Base-by-base conservation (phyloP, 2,329 filamentous ascomycete genomes). In the Hysterium pulicare region DNA sequence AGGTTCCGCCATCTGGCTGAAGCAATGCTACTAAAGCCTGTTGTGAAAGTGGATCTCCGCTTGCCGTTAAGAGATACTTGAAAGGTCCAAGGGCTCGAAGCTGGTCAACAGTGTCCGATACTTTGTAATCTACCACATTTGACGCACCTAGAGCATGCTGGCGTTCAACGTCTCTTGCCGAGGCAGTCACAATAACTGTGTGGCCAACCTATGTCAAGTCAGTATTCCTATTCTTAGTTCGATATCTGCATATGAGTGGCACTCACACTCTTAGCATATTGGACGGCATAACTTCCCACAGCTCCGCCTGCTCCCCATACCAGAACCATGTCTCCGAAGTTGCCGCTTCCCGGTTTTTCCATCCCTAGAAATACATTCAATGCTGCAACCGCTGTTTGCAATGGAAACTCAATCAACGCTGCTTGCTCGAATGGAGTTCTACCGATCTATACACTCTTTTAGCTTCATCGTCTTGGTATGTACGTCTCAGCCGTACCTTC, bases 231-330 rank as follows among this genome's bases (percentile, higher is more conserved):
- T n/a, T n/a, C n/a, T n/a, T n/a, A n/a, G n/a, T n/a, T n/a, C n/a
- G 9, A 34, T 34, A 19, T 45, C 33, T 17, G 28, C 22, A 30
- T 17, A 22, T 2, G 5, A 38, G 31, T 21, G 13, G 34, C 31
- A 50, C 52, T 45, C 36, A 56, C 56, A 36, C 45, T 49, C 31
- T 54, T 57, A 5, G 57, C 56, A 35, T 53, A 59, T 35, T 59
- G 53, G 0, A 54, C 53, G 11, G 54, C 57, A 49, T 59, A 57
- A 37, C 48, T 51, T 22, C 55, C 55, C 8, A 61, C 54, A 15
- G 56, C 55, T 15, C 57, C 58, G 5, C 58, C 54, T 39, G 57
- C 53, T 23, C 53, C 56, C 59, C 57, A 59, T 17, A 62, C 44
- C 3, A 59, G 43, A 2, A 59, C 54, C 35, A 51, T 58, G 17